Evolutionary conservation across 148 eudicot genomes (phyloP), one percentile per base, ranked within the genome.

Genomic region (Euryodendron excelsum): DNA sequence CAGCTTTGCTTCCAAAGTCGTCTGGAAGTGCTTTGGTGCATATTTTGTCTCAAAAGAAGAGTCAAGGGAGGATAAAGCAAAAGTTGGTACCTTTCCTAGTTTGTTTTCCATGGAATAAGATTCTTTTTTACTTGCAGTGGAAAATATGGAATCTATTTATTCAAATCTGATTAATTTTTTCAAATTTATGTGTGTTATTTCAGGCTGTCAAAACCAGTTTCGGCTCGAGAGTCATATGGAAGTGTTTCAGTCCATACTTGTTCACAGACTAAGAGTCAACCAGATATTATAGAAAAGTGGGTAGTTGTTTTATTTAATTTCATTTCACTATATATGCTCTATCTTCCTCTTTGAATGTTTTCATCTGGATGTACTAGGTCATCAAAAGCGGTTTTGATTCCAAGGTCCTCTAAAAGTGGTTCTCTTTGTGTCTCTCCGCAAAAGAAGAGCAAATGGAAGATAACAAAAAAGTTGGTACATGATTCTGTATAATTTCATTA

Each of bases 391-490:
- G 48, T 33, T 66, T 52, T 65, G 63, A 55, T 76, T 74, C 80
- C 82, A 23, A 84, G 83, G 74, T 69, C 84, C 72, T 70, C 81
- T 50, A 86, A 82, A 77, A 78, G 84, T 84, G 84, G 85, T 78
- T 75, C 88, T 66, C 76, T 60, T 10, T 14, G 41, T 72, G 53
- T 76, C 60, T 79, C 92, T 23, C 69, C 84, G 27, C 84, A 82
- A 73, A 78, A 82, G 30, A 91, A 80, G 80, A 77, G 81, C 72
- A 73, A 61, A 74, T 90, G 91, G 81, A 94, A 92, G 88, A 92
- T 94, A 77, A 94, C 98, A 39, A 90, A 85, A 86, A 94, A 91
- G 98, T 94, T 34, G 55, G 97, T 88, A 76, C n/a, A 15, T 59
- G 58, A 4, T 55, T 63, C 30, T 55, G 25, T 36, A 14, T 60